Evolutionary conservation across 2,329 filamentous ascomycete genomes (phyloP), one percentile per base, ranked within the genome.

Genomic region (Aspergillus melleus): DNA sequence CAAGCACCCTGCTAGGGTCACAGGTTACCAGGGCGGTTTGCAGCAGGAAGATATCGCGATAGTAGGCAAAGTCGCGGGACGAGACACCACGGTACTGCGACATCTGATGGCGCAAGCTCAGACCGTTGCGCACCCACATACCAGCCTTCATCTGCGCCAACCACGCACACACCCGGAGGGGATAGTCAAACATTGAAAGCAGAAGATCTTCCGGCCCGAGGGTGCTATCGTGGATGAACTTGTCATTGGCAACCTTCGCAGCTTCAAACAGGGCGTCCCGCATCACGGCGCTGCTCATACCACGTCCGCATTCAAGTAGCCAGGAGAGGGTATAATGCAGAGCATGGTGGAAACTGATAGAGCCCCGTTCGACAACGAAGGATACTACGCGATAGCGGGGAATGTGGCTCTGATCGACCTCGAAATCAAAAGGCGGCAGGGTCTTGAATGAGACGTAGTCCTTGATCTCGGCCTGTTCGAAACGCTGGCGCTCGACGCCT

Each of bases 61-160:
- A 94, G 70, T 97, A 94, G 1, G 92, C 92, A 20, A 97, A 90
- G 74, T 99, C 95, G 65, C 95, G 85, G 70, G 96, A 91, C 11
- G 88, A 87, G 14, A 97, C 92, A 46, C 92, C 93, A 16, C 92
- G 88, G 73, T 99, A 99, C 19, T 93, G 95, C 55, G 90, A 90
- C 73, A 96, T 95, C 76, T 99, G 95, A 74, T 99, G 95, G 44
- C 94, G 88, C 54, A 99, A 84, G 69, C 94, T 98, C 71, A 99
- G 92, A 2, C 95, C 95, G 72, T 99, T 99, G 58, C 95, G 88
- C 64, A 99, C 94, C 95, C 96, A 99, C 88, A 98, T 96, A 54
- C 92, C 91, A 19, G 94, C 92, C 75, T 96, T 96, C 87, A 99
- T 98, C 79, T 99, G 96, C 6, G 95, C 91, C 32, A 99, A 82